Conservation (phyloP, 371 early-diverging fungal genomes). For the Mortierella sp. region DNA sequence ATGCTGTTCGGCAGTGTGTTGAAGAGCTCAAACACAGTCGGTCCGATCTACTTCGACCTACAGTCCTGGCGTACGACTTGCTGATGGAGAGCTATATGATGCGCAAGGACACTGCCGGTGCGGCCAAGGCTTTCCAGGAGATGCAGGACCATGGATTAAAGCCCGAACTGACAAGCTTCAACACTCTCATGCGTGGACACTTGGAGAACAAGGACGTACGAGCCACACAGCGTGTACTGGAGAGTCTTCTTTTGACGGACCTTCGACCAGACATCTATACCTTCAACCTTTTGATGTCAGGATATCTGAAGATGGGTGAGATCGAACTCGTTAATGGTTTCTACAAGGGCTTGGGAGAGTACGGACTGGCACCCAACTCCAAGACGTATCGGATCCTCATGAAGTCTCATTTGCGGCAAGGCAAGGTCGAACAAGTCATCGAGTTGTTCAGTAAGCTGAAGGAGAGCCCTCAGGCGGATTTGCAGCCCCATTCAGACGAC, state of each 20-base stretch:
- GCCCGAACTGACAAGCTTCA: conserved; percentile 47
- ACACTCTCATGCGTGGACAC: conserved; percentile 41
- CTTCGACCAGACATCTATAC: conserved; percentile 57
- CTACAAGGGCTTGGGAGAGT: conserved; percentile 53
- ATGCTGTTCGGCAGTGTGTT: conserved; percentile 39
- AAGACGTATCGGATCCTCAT: conserved; percentile 51
- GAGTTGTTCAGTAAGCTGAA: conserved; percentile 45
- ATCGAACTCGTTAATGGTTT: conserved; percentile 58
- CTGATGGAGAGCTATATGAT: conserved; percentile 26
- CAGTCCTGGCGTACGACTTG: conserved; percentile 37
- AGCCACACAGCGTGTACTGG: conserved; percentile 39
- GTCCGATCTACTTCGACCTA: conserved; percentile 44
- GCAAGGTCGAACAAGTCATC: conserved; percentile 32
- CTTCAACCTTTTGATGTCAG: conserved; percentile 61
- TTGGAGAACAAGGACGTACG: conserved; percentile 41
- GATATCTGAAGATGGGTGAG: conserved; percentile 53
- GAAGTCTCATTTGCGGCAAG: conserved; percentile 44
- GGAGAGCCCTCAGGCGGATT: conserved; percentile 27
- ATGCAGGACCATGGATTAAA: conserved; percentile 35
- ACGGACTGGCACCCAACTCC: conserved; percentile 58
- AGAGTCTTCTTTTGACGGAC: conserved; percentile 53
- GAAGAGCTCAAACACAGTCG: conserved; percentile 32
- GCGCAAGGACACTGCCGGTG: conserved; percentile 28
- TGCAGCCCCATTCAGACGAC: conserved; percentile 37
- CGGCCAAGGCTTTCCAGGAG: conserved; percentile 37